Percentiles rank a stretch among this genome's conserved stretches.
These are phyloP conservation scores for Fusarium sp. DNA, from an alignment of 2,329 filamentous ascomycete species.

Conservation along the genomic window DNA sequence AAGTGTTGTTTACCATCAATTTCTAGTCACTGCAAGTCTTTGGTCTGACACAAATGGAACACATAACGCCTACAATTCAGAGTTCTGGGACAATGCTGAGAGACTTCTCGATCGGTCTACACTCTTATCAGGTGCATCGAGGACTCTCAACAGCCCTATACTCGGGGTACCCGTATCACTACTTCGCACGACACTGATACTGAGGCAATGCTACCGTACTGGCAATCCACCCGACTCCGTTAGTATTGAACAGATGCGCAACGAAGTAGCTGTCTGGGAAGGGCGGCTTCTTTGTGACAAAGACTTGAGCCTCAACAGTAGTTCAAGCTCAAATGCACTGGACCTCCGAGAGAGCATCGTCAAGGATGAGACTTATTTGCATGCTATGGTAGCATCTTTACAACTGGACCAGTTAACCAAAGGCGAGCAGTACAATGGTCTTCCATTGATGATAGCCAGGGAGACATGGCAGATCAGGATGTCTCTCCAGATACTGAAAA, in stretches of 20 bases:
- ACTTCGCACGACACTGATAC: constrained; percentile 29
- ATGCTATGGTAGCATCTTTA: constrained; percentile 37
- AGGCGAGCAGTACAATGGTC: background rate
- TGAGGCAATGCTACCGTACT: constrained; percentile 27
- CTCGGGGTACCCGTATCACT: constrained; percentile 43
- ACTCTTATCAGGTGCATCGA: constrained; percentile 27
- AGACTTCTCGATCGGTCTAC: constrained; percentile 20
- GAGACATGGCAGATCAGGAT: constrained; percentile 38
- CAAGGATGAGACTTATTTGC: constrained; percentile 39
- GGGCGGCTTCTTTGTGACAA: constrained; percentile 16
- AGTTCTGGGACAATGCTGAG: constrained; percentile 42
- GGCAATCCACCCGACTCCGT: background rate
- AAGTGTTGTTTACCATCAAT: constrained; percentile 47
- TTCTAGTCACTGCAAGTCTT: constrained; percentile 38
- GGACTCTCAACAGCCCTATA: constrained; percentile 42
- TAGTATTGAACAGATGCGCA: background rate
- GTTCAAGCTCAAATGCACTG: background rate
- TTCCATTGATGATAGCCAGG: background rate
- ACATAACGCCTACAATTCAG: constrained; percentile 25
- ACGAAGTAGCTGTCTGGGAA: constrained; percentile 37
- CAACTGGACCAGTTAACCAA: constrained; percentile 34
- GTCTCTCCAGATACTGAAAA: constrained; percentile 28
- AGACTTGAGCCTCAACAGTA: background rate
- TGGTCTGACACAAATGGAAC: constrained; percentile 35
- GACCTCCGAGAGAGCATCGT: constrained; percentile 17